Percentiles rank a stretch among this genome's conserved stretches.
phyloP scores from a whole-genome alignment of 768 basidiomycete genomes.

The Termitomyces sp. region DNA sequence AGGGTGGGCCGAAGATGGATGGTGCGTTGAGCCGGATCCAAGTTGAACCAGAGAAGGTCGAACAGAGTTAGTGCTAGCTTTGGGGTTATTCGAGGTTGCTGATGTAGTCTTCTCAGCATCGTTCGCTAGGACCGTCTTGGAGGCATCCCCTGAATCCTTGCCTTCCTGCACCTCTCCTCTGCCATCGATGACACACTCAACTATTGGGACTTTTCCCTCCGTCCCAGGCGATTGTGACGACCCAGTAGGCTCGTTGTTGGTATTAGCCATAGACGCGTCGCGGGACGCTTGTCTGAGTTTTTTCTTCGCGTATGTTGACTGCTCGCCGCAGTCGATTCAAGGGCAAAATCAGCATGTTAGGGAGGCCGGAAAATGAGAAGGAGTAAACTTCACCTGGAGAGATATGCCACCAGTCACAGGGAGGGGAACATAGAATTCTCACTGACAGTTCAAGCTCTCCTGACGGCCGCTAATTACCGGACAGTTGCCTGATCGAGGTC shows the following conservation, averaged over 20 bases:
- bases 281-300: conserved; percentile 48
- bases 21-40: conserved; percentile 29
- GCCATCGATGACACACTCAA: conserved; percentile 20
- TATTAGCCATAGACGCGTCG: conserved; percentile 81
- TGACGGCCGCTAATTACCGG: conserved; percentile 11
- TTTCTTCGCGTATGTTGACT: conserved; percentile 25
- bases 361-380: background rate
- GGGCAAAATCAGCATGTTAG: background rate
- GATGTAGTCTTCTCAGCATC: conserved; percentile 17
- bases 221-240: conserved; percentile 36
- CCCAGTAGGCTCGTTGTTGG: conserved; percentile 42
- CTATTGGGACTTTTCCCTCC: conserved; percentile 29
- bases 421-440: conserved; percentile 17
- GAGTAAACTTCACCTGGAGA: conserved; percentile 26
- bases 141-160: conserved; percentile 6
- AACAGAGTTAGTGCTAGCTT: conserved; percentile 21
- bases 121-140: conserved; percentile 3
- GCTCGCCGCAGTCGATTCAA: conserved; percentile 6
- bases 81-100: conserved; percentile 16
- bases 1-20: conserved; percentile 38
- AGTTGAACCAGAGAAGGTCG: conserved; percentile 44
- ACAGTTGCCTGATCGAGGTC: conserved; percentile 8
- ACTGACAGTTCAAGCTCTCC: conserved; percentile 13
- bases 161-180: conserved; percentile 17
- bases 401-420: conserved; percentile 30